phyloP scores from a whole-genome alignment of 495 filamentous ascomycete species.

The Friedmanniomyces endolithicus region DNA sequence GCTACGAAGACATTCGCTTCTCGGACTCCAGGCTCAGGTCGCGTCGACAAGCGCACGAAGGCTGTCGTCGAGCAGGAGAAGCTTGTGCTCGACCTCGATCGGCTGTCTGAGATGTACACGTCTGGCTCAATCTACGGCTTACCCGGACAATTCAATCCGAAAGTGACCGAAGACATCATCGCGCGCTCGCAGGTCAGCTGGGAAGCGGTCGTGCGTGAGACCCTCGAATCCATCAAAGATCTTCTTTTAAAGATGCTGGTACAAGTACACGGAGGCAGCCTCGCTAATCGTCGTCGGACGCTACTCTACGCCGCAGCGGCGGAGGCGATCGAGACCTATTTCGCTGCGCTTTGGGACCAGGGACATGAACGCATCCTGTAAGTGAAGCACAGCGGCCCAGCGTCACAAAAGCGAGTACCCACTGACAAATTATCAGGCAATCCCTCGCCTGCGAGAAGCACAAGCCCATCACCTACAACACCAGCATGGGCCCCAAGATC shows the following conservation, averaged over 20 bases:
- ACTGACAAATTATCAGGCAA: too few relatives aligned
- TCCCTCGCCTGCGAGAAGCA: slow-evolving; percentile 8
- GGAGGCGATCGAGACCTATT: slow-evolving; percentile 2
- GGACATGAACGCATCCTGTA: slow-evolving; percentile 4
- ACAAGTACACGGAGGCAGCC: neutral
- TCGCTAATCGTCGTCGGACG: slow-evolving; percentile 11
- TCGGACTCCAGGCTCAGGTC: neutral
- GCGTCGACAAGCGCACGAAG: too few relatives aligned
- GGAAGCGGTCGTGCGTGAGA: slow-evolving; percentile 2
- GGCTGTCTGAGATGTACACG: slow-evolving; percentile 22
- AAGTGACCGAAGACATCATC: slow-evolving; percentile 26
- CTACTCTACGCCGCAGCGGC: slow-evolving; percentile 14
- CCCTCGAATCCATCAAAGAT: slow-evolving; percentile 6
- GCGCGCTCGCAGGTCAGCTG: slow-evolving; percentile 7
- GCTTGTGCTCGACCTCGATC: slow-evolving; percentile 21
- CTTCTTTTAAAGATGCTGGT: neutral
- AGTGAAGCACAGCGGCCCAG: too few relatives aligned
- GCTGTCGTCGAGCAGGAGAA: neutral
- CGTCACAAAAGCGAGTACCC: too few relatives aligned
- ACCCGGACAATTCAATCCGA: slow-evolving; percentile 28
- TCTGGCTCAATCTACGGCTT: slow-evolving; percentile 23
- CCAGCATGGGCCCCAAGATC: neutral
- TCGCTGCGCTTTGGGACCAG: slow-evolving; percentile 5
- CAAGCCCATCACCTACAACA: slow-evolving; percentile 8
- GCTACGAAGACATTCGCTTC: neutral